phyloP scores from a whole-genome alignment of 1,139 yeast species.

The Pichia inconspicua region DNA sequence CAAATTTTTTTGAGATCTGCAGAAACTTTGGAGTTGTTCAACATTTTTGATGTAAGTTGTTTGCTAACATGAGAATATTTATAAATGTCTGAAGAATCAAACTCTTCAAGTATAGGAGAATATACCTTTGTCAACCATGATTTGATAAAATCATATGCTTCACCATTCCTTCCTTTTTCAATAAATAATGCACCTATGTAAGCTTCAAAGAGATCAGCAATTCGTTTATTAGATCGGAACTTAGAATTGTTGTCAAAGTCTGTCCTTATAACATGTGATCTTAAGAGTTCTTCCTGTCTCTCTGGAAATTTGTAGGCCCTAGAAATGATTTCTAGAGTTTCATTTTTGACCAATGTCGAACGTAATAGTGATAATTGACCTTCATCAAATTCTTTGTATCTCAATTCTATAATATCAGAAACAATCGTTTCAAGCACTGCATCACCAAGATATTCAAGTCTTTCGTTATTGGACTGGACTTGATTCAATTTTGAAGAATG shows the following conservation, averaged over 20 bases:
- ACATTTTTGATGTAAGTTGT: neutral
- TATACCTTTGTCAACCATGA: slow-evolving; percentile 51
- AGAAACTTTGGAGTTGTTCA: neutral
- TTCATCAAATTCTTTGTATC: slow-evolving; percentile 67
- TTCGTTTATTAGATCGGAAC: slow-evolving; percentile 25
- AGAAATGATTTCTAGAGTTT: slow-evolving; percentile 65
- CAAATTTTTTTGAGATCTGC: neutral
- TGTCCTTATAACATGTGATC: slow-evolving; percentile 8
- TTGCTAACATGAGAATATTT: slow-evolving; percentile 11
- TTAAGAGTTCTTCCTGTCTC: slow-evolving; percentile 24
- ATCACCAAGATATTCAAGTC: slow-evolving; percentile 91
- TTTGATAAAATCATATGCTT: slow-evolving; percentile 36
- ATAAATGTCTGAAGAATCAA: slow-evolving; percentile 5
- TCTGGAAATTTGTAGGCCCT: slow-evolving; percentile 52
- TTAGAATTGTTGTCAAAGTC: slow-evolving; percentile 4
- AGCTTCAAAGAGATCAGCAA: slow-evolving; percentile 83
- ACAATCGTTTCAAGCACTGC: slow-evolving; percentile 70
- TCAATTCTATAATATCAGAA: slow-evolving; percentile 56
- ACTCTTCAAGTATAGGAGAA: slow-evolving; percentile 11
- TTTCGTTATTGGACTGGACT: slow-evolving; percentile 68
- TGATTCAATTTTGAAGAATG: slow-evolving; percentile 51
- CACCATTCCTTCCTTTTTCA: slow-evolving; percentile 39
- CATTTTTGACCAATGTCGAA: slow-evolving; percentile 66
- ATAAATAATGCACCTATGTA: slow-evolving; percentile 77
- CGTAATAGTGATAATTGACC: slow-evolving; percentile 74